phyloP scores from a whole-genome alignment of 2,329 filamentous ascomycete genomes.

The Leptographium radiaticola region DNA sequence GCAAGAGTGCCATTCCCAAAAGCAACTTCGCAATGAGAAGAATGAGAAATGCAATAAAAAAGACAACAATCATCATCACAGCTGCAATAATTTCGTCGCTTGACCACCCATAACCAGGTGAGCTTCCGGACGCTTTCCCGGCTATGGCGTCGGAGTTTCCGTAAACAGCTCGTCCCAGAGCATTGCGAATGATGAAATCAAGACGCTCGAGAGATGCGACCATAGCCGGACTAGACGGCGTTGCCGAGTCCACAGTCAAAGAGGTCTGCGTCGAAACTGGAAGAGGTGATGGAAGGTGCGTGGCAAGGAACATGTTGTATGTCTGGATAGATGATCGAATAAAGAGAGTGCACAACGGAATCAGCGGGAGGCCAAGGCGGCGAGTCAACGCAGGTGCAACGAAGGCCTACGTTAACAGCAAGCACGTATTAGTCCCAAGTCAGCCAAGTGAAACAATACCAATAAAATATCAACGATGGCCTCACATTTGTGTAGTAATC shows the following conservation, averaged over 20 bases:
- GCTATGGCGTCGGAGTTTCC: conserved; percentile 30
- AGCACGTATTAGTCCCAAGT: too few species aligned
- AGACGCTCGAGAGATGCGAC: conserved; percentile 68
- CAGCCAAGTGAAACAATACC: not conserved
- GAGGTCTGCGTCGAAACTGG: conserved; percentile 52
- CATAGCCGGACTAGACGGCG: conserved; percentile 57
- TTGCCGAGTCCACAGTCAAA: conserved; percentile 43
- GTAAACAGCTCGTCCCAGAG: conserved; percentile 62
- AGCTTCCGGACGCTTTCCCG: conserved; percentile 9
- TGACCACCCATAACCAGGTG: conserved; percentile 27
- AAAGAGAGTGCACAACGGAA: conserved; percentile 88
- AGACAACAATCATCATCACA: conserved; percentile 72
- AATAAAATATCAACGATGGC: conserved; percentile 1
- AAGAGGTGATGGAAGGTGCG: conserved; percentile 65
- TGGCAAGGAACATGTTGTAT: conserved; percentile 95
- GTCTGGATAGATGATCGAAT: conserved; percentile 90
- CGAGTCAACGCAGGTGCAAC: conserved; percentile 80
- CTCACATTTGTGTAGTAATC: conserved; percentile 91
- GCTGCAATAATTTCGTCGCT: conserved; percentile 64
- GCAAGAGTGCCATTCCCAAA: conserved; percentile 75
- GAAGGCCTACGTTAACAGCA: conserved; percentile 51
- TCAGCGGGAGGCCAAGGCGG: conserved; percentile 77
- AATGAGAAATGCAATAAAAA: conserved; percentile 73
- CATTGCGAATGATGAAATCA: conserved; percentile 63
- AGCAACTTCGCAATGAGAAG: conserved; percentile 75